Evolutionary conservation across 768 basidiomycete species (phyloP).

Genomic region (Mycena galopus): DNA sequence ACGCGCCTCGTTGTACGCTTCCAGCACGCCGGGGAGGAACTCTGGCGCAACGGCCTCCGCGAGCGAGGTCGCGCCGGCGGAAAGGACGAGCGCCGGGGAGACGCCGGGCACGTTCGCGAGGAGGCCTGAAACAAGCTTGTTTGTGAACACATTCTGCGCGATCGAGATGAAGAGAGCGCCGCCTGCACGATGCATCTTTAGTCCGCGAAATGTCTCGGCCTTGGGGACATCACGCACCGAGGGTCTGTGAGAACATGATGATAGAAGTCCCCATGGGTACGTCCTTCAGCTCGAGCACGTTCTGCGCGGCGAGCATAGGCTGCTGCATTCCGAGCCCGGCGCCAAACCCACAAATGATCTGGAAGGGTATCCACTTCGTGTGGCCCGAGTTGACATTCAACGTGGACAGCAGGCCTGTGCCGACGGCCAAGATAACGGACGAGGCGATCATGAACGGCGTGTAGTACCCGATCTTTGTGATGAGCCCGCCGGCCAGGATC

Average conservation of each 20-base stretch:
- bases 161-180: conserved; percentile 37
- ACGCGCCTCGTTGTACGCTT: conserved; percentile 22
- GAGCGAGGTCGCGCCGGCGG: conserved; percentile 16
- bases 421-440: conserved; percentile 49
- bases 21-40: conserved; percentile 5
- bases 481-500: conserved; percentile 52
- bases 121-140: conserved; percentile 22
- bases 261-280: conserved; percentile 30
- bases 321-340: conserved; percentile 43
- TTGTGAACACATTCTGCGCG: conserved; percentile 38
- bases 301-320: conserved; percentile 37
- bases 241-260: conserved; percentile 37
- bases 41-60: not conserved
- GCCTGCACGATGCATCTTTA: not conserved
- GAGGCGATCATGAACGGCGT: conserved; percentile 40
- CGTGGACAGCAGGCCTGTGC: conserved; percentile 51
- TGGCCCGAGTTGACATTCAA: conserved; percentile 40
- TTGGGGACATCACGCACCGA: conserved; percentile 13
- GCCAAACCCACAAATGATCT: conserved; percentile 47
- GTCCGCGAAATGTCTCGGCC: not conserved
- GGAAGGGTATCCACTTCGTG: conserved; percentile 37
- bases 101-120: conserved; percentile 6
- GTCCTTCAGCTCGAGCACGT: conserved; percentile 29
- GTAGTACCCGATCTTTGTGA: conserved; percentile 53
- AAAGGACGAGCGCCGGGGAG: conserved; percentile 14